These are phyloP conservation scores for Penicillium pancosmium DNA, from an alignment of 495 filamentous ascomycete genomes.

Conservation along the genomic window DNA sequence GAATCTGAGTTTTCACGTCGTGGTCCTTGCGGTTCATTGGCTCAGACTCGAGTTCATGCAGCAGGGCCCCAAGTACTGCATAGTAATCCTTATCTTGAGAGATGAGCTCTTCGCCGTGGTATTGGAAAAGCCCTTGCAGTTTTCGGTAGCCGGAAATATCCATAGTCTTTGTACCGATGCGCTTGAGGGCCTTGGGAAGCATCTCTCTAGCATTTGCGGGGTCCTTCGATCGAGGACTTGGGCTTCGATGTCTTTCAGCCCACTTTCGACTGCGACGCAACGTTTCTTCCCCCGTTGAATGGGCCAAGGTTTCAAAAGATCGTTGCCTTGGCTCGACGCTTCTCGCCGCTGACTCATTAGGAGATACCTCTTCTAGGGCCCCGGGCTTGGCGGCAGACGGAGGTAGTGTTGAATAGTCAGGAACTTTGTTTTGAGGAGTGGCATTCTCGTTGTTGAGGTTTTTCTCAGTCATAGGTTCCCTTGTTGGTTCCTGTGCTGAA, in stretches of 20 bases:
- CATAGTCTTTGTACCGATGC: conserved; percentile 68
- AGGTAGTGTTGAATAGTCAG: conserved; percentile 20
- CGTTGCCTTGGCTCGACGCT: conserved; percentile 13
- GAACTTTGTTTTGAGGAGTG: conserved; percentile 16
- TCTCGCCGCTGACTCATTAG: conserved; percentile 23
- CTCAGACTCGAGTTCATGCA: conserved; percentile 72
- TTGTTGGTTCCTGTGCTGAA: conserved; percentile 10
- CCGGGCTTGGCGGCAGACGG: conserved; percentile 28
- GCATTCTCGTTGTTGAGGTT: conserved; percentile 34
- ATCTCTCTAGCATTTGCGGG: conserved; percentile 55
- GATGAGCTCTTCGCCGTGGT: conserved; percentile 59
- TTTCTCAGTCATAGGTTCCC: background rate
- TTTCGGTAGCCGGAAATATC: conserved; percentile 90
- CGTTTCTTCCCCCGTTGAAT: conserved; percentile 17
- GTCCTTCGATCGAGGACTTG: conserved; percentile 48
- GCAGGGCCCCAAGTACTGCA: conserved; percentile 69
- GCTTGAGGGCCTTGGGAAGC: conserved; percentile 74
- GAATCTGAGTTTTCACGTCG: conserved; percentile 81
- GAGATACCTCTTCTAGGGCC: conserved; percentile 29
- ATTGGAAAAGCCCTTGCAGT: conserved; percentile 77
- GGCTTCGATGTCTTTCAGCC: conserved; percentile 34
- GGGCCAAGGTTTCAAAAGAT: conserved; percentile 23
- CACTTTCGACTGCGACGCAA: conserved; percentile 30
- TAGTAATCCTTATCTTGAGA: conserved; percentile 62
- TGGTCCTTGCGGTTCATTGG: conserved; percentile 34